A percentile compares a stretch with the other conserved stretches of the same genome.
Evolutionary conservation across 2,329 filamentous ascomycete species (phyloP).

Genomic region (Cladosporium sp.): DNA sequence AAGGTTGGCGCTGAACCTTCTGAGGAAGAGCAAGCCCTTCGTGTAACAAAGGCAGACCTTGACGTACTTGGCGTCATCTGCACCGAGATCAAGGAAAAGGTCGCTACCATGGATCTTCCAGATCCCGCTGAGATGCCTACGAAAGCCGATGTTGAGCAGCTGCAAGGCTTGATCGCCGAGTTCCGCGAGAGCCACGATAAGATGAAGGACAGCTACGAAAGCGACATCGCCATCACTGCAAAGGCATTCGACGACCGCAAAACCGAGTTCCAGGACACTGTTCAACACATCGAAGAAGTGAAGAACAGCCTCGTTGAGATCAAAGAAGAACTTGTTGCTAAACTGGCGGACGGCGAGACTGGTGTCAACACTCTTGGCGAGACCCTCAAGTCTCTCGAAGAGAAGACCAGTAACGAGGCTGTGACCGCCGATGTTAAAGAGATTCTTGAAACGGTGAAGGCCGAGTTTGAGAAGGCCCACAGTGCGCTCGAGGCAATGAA

Average conservation of each 20-base stretch:
- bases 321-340: slow-evolving; percentile 69
- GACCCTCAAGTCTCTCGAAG: slow-evolving; percentile 65
- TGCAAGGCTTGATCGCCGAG: slow-evolving; percentile 51
- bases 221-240: slow-evolving; percentile 67
- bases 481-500: slow-evolving; percentile 75
- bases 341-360: slow-evolving; percentile 69
- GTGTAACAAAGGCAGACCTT: slow-evolving; percentile 75
- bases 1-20: slow-evolving; percentile 36
- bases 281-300: slow-evolving; percentile 74
- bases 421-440: slow-evolving; percentile 50
- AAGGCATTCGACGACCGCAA: slow-evolving; percentile 82
- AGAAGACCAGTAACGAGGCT: slow-evolving; percentile 53
- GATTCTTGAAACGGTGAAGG: slow-evolving; percentile 68
- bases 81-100: slow-evolving; percentile 75
- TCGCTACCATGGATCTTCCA: slow-evolving; percentile 69
- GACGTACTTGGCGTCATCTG: slow-evolving; percentile 75
- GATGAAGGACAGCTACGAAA: slow-evolving; percentile 68
- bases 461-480: slow-evolving; percentile 83
- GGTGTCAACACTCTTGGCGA: slow-evolving; percentile 58
- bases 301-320: slow-evolving; percentile 74
- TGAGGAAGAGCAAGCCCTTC: slow-evolving; percentile 48
- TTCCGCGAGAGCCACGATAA: slow-evolving; percentile 59
- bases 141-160: slow-evolving; percentile 68
- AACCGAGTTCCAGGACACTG: slow-evolving; percentile 72
- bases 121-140: slow-evolving; percentile 68